Percentiles rank a stretch among this genome's conserved stretches.
Evolutionary conservation across 225 moss, liverwort and hornwort species (phyloP).

Genomic region (Bryoerythrophyllum caledonicum): DNA sequence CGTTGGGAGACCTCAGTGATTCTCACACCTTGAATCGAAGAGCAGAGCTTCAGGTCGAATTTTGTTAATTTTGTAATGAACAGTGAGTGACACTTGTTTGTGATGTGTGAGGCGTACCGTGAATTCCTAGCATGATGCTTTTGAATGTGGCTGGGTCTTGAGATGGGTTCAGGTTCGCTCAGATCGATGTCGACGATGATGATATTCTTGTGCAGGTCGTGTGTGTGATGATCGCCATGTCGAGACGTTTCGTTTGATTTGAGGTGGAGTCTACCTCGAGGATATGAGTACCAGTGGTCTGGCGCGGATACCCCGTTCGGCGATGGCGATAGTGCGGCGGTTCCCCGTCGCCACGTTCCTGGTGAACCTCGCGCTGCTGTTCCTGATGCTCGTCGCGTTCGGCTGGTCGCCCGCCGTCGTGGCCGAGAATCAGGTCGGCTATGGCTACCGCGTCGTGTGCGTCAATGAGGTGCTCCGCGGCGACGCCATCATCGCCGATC

Average conservation of each 20-base stretch:
- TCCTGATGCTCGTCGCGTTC: slow-evolving; percentile 9
- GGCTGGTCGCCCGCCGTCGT: slow-evolving; percentile 17
- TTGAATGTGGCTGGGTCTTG: too few relatives aligned
- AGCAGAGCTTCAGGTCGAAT: neutral
- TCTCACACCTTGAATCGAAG: neutral
- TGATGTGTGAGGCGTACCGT: too few relatives aligned
- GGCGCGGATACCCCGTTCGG: neutral
- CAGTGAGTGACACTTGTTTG: too few relatives aligned
- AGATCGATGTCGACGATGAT: neutral
- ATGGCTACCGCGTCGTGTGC: slow-evolving; percentile 56
- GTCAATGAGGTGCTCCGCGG: slow-evolving; percentile 39
- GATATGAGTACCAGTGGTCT: neutral
- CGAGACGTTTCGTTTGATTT: neutral
- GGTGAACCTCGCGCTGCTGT: slow-evolving; percentile 23
- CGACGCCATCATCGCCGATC: slow-evolving; percentile 48
- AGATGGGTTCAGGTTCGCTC: neutral
- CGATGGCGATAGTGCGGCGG: slow-evolving; percentile 11
- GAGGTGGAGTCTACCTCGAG: too few relatives aligned
- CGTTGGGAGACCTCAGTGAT: slow-evolving; percentile 7
- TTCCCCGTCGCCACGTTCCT: slow-evolving; percentile 7
- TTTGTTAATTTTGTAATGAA: too few relatives aligned
- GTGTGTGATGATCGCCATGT: neutral
- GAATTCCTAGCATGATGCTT: too few relatives aligned
- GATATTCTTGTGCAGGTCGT: neutral
- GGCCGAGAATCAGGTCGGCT: slow-evolving; percentile 48